A percentile compares a stretch with the other conserved stretches of the same genome.
Evolutionary conservation across 495 filamentous ascomycete genomes (phyloP).

Genomic region (Letharia columbiana): DNA sequence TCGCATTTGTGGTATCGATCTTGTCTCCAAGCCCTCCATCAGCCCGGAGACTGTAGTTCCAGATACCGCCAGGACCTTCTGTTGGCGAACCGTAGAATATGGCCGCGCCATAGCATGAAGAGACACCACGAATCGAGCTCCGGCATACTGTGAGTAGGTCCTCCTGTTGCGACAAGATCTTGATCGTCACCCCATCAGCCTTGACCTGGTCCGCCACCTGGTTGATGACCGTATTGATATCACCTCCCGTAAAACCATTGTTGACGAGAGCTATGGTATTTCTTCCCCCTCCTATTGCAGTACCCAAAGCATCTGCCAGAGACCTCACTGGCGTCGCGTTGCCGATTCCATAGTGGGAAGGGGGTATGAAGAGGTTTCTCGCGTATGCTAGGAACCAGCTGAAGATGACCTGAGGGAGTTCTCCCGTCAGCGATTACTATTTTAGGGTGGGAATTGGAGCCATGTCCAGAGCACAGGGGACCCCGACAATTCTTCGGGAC

Average conservation of each 20-base stretch:
- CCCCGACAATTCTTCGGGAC: not conserved
- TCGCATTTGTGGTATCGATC: constrained; percentile 48
- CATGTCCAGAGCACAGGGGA: not conserved
- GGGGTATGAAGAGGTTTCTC: constrained; percentile 57
- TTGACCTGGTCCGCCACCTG: constrained; percentile 44
- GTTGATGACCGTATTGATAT: constrained; percentile 64
- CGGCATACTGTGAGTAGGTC: constrained; percentile 54
- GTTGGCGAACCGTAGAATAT: constrained; percentile 63
- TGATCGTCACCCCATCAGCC: constrained; percentile 46
- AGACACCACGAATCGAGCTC: constrained; percentile 60
- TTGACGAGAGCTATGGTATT: constrained; percentile 73
- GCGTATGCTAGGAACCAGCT: constrained; percentile 60
- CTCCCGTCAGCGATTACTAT: not conserved
- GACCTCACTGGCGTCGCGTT: constrained; percentile 46
- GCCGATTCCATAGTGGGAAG: constrained; percentile 60
- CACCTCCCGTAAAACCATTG: constrained; percentile 57
- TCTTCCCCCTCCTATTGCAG: constrained; percentile 37
- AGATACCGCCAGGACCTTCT: constrained; percentile 55
- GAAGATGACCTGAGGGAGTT: constrained; percentile 42
- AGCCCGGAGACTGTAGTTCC: constrained; percentile 77
- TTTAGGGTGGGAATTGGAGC: not conserved
- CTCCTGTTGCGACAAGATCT: constrained; percentile 41
- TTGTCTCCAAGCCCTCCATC: constrained; percentile 55
- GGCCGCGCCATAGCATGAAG: constrained; percentile 64
- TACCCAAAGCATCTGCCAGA: constrained; percentile 49